phyloP scores from a whole-genome alignment of 148 eudicot genomes.

The Suaeda aralocaspica region DNA sequence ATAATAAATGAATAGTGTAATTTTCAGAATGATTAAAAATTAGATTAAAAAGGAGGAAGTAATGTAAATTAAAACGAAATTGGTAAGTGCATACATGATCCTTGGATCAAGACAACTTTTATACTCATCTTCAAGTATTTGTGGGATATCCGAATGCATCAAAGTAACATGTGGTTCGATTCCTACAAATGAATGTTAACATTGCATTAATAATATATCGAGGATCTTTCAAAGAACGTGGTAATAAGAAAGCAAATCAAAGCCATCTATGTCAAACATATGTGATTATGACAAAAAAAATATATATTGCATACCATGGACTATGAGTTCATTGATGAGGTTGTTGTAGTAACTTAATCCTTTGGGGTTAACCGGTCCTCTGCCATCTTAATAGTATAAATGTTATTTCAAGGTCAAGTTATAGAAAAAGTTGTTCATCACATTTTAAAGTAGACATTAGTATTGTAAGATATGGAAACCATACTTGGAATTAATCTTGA shows the following conservation, averaged over 20 bases:
- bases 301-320: slow-evolving; percentile 34
- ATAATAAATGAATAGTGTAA: too few species aligned
- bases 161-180: slow-evolving; percentile 67
- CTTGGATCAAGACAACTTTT: slow-evolving; percentile 45
- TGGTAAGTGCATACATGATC: slow-evolving; percentile 35
- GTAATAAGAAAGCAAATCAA: too few species aligned
- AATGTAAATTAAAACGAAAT: not conserved
- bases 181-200: slow-evolving; percentile 29
- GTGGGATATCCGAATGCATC: slow-evolving; percentile 47
- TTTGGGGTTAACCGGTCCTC: slow-evolving; percentile 48
- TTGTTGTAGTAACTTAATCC: slow-evolving; percentile 51
- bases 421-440: too few species aligned
- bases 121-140: slow-evolving; percentile 60
- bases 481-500: slow-evolving; percentile 72
- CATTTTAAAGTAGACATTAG: too few species aligned
- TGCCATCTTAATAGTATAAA: slow-evolving; percentile 40
- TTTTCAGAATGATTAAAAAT: too few species aligned
- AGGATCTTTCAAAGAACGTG: not conserved
- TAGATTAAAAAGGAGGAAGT: too few species aligned
- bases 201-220: not conserved
- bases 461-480: too few species aligned
- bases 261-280: not conserved
- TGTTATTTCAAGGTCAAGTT: too few species aligned
- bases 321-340: slow-evolving; percentile 45
- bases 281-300: not conserved